phyloP scores from a whole-genome alignment of 2,329 filamentous ascomycete genomes.

The Fusarium redolens region DNA sequence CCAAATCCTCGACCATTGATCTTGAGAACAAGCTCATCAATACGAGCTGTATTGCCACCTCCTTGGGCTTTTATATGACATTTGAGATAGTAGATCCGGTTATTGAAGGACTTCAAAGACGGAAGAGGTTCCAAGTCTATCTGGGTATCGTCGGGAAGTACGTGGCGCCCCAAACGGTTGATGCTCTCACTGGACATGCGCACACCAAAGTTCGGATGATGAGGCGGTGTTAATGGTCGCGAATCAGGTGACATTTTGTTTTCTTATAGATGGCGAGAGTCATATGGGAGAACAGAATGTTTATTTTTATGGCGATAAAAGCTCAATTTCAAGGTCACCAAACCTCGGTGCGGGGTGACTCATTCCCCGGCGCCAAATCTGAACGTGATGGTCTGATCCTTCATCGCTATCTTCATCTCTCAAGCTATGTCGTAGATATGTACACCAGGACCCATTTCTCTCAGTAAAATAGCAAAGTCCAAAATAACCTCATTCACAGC shows the following conservation, averaged over 20 bases:
- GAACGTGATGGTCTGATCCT: too few species aligned
- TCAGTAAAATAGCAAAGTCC: too few species aligned
- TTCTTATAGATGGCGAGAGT: rapidly evolving
- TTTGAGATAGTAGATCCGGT: slow-evolving; percentile 11
- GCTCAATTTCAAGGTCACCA: neutral
- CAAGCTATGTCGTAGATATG: neutral
- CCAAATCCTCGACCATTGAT: slow-evolving; percentile 17
- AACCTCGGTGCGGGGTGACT: neutral
- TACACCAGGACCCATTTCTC: too few species aligned
- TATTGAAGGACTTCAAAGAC: slow-evolving; percentile 5
- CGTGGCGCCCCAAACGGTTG: too few species aligned
- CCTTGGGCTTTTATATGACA: rapidly evolving
- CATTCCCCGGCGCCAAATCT: neutral
- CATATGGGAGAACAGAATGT: rapidly evolving
- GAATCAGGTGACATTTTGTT: neutral
- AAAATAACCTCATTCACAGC: too few species aligned
- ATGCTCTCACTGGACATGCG: neutral
- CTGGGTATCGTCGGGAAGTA: neutral
- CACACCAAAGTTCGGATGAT: slow-evolving; percentile 2
- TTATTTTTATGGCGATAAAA: too few species aligned
- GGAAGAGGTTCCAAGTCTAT: neutral
- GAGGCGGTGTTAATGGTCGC: neutral
- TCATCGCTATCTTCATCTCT: neutral
- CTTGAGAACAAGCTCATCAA: neutral
- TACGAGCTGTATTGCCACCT: rapidly evolving